Percentiles rank a stretch among this genome's conserved stretches.
These are phyloP conservation scores for Rubroboletus pulcherrimus DNA, from an alignment of 768 basidiomycete genomes.

Conservation along the genomic window DNA sequence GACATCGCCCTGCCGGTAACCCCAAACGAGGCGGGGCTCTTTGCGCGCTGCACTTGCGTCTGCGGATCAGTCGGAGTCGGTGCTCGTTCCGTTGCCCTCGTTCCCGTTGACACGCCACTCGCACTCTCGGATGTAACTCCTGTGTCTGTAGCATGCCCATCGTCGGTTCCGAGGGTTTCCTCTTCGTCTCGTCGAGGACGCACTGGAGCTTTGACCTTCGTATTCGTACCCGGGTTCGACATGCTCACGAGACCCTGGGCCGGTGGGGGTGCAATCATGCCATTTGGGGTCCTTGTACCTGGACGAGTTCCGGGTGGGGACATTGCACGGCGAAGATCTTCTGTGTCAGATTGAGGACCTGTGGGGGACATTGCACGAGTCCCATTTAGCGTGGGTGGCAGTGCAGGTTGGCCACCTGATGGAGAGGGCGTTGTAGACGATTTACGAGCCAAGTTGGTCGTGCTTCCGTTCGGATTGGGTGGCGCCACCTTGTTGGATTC, in stretches of 20 bases:
- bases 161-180: constrained; percentile 41
- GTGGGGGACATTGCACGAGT: constrained; percentile 64
- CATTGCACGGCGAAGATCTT: constrained; percentile 62
- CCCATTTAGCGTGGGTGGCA: constrained; percentile 29
- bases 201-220: constrained; percentile 49
- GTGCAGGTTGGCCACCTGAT: constrained; percentile 26
- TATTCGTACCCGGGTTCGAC: constrained; percentile 25
- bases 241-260: constrained; percentile 9
- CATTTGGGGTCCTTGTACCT: constrained; percentile 34
- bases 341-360: constrained; percentile 43
- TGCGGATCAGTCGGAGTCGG: constrained; percentile 52
- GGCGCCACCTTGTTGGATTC: constrained; percentile 47
- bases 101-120: constrained; percentile 25
- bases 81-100: constrained; percentile 42
- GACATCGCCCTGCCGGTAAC: constrained; percentile 55
- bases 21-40: constrained; percentile 51
- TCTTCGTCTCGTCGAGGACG: constrained; percentile 47
- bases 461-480: constrained; percentile 30
- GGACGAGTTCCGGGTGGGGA: constrained; percentile 56
- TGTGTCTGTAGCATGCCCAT: constrained; percentile 48
- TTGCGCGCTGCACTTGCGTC: constrained; percentile 37
- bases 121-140: constrained; percentile 40
- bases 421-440: constrained; percentile 41
- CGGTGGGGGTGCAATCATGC: constrained; percentile 9
- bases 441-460: constrained; percentile 41